Conservation (phyloP, 2,329 filamentous ascomycete genomes). For the Sporothrix inflata region DNA sequence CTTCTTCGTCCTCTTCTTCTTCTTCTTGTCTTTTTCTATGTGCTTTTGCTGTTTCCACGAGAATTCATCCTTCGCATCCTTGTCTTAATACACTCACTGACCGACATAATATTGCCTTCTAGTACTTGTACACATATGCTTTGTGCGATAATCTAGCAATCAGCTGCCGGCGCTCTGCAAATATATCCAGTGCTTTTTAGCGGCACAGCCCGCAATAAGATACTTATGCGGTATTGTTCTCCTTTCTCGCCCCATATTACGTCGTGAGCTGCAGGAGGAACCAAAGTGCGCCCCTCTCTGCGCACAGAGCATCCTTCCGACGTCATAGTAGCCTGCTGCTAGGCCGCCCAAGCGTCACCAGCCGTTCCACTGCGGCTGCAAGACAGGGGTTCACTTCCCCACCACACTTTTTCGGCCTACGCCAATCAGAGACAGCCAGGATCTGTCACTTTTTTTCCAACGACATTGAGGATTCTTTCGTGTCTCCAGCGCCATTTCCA, state of each 20-base stretch:
- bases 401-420: constrained; percentile 20
- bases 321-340: constrained; percentile 28
- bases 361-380: constrained; percentile 31
- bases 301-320: constrained; percentile 26
- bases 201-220: constrained; percentile 20
- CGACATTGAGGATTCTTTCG: background rate
- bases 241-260: constrained; percentile 20
- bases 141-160: constrained; percentile 8
- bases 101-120: constrained; percentile 1
- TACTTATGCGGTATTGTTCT: background rate
- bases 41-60: background rate
- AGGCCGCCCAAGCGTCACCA: constrained; percentile 25
- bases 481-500: background rate
- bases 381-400: constrained; percentile 26
- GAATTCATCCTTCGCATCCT: background rate
- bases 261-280: constrained; percentile 22
- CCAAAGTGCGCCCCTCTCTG: constrained; percentile 7
- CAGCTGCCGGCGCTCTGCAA: constrained; percentile 7
- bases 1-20: background rate
- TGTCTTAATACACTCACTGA: background rate
- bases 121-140: background rate
- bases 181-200: background rate
- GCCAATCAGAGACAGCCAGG: constrained; percentile 26
- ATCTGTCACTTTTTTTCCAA: constrained; percentile 23
- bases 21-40: background rate